phyloP scores from a whole-genome alignment of 768 basidiomycete species.

The Boletus reticulatus region DNA sequence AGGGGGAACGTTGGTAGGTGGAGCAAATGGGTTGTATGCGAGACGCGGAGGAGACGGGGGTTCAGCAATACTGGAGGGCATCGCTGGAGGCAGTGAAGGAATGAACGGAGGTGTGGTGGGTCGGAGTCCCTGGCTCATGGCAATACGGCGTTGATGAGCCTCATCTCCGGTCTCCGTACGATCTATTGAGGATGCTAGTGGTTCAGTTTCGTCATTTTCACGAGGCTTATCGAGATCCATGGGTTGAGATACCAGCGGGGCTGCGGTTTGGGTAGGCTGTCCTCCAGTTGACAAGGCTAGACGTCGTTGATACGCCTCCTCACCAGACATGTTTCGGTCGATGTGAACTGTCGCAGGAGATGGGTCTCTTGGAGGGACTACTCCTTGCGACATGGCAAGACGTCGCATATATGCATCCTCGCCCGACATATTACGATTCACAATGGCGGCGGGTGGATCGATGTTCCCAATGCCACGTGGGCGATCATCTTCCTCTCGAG shows the following conservation, averaged over 20 bases:
- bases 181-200: neutral
- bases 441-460: slow-evolving; percentile 32
- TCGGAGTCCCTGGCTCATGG: slow-evolving; percentile 46
- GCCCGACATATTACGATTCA: slow-evolving; percentile 57
- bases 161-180: slow-evolving; percentile 59
- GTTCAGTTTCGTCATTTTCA: slow-evolving; percentile 4
- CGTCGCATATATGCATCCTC: slow-evolving; percentile 82
- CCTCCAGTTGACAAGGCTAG: slow-evolving; percentile 58
- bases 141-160: slow-evolving; percentile 60
- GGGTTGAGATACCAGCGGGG: slow-evolving; percentile 24
- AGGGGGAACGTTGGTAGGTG: slow-evolving; percentile 57
- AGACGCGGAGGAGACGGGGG: slow-evolving; percentile 49
- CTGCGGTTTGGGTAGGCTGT: slow-evolving; percentile 14
- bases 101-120: slow-evolving; percentile 29
- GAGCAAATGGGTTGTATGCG: slow-evolving; percentile 71
- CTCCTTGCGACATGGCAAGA: slow-evolving; percentile 59
- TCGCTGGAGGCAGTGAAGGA: slow-evolving; percentile 22
- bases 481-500: slow-evolving; percentile 49
- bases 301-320: slow-evolving; percentile 76
- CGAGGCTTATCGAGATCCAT: slow-evolving; percentile 18
- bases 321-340: slow-evolving; percentile 58
- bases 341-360: slow-evolving; percentile 37
- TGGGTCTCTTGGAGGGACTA: slow-evolving; percentile 15
- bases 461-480: slow-evolving; percentile 24
- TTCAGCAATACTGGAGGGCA: slow-evolving; percentile 20